Evolutionary conservation across 345 rosid species (phyloP).

Genomic region (Laguncularia racemosa): DNA sequence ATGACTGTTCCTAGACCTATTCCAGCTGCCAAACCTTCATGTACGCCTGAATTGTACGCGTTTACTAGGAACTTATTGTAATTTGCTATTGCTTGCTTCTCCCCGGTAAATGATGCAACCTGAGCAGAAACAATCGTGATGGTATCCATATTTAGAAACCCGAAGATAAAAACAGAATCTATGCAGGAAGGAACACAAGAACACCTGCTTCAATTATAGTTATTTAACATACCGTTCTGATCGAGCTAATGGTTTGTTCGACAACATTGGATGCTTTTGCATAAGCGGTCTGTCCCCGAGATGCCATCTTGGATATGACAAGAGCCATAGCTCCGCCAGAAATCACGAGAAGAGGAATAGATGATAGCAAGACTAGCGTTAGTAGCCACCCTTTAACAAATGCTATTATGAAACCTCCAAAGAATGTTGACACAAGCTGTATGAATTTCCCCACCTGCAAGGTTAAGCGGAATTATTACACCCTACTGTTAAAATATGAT

Average conservation of each 20-base stretch:
- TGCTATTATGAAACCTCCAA: slow-evolving; percentile 73
- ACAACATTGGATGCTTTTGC: slow-evolving; percentile 66
- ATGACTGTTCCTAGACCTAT: slow-evolving; percentile 51
- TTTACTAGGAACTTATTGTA: slow-evolving; percentile 49
- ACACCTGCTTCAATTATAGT: background rate
- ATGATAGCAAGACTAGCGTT: slow-evolving; percentile 57
- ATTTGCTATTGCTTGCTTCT: slow-evolving; percentile 56
- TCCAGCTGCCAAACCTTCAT: slow-evolving; percentile 65
- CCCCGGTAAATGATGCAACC: slow-evolving; percentile 93
- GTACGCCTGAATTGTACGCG: slow-evolving; percentile 60
- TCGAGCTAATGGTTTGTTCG: slow-evolving; percentile 75
- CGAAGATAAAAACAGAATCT: background rate
- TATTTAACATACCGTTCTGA: slow-evolving; percentile 52
- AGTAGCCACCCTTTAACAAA: slow-evolving; percentile 84
- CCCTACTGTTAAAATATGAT: background rate
- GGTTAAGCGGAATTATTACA: background rate
- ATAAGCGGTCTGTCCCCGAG: slow-evolving; percentile 64
- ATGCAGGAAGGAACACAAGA: too few relatives aligned
- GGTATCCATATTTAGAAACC: background rate
- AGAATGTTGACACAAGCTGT: slow-evolving; percentile 62
- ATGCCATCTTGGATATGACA: slow-evolving; percentile 46
- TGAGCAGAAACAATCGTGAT: slow-evolving; percentile 13
- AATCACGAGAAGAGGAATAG: slow-evolving; percentile 62
- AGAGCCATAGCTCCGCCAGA: slow-evolving; percentile 54
- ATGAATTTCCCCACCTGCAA: slow-evolving; percentile 79